phyloP scores from a whole-genome alignment of 2,329 filamentous ascomycete genomes.

The Colletotrichum acutatum region DNA sequence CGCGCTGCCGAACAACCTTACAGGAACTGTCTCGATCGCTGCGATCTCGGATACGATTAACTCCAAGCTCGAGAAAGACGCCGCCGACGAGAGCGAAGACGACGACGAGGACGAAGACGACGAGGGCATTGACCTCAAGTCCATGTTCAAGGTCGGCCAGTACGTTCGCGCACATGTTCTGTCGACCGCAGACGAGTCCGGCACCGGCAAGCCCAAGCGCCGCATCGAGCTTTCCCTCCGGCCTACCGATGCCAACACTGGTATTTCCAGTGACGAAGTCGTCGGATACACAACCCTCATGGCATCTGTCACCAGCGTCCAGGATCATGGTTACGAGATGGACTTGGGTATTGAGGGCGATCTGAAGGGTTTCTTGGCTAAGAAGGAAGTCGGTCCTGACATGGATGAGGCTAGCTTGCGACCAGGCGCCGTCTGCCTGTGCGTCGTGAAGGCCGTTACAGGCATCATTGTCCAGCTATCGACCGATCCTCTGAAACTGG shows the following conservation, averaged over 20 bases:
- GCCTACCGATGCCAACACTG: conserved; percentile 81
- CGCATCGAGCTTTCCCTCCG: conserved; percentile 89
- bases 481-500: conserved; percentile 75
- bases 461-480: conserved; percentile 90
- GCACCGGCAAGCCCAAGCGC: conserved; percentile 73
- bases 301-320: conserved; percentile 89
- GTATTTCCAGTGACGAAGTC: conserved; percentile 77
- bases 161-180: conserved; percentile 87
- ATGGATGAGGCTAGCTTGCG: conserved; percentile 76
- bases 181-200: conserved; percentile 77
- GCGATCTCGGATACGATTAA: conserved; percentile 87
- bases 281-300: conserved; percentile 83
- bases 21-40: conserved; percentile 90
- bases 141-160: conserved; percentile 85
- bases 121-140: conserved; percentile 75
- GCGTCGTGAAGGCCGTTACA: conserved; percentile 79
- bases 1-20: conserved; percentile 91
- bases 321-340: conserved; percentile 96
- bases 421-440: conserved; percentile 87
- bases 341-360: conserved; percentile 78
- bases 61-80: conserved; percentile 77
- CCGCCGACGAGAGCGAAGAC: conserved; percentile 64
- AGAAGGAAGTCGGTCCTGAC: conserved; percentile 79
- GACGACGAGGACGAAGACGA: conserved; percentile 62
- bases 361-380: conserved; percentile 85